phyloP scores from a whole-genome alignment of 1,284 basidiomycete species.

The Laetiporus sulphureus region DNA sequence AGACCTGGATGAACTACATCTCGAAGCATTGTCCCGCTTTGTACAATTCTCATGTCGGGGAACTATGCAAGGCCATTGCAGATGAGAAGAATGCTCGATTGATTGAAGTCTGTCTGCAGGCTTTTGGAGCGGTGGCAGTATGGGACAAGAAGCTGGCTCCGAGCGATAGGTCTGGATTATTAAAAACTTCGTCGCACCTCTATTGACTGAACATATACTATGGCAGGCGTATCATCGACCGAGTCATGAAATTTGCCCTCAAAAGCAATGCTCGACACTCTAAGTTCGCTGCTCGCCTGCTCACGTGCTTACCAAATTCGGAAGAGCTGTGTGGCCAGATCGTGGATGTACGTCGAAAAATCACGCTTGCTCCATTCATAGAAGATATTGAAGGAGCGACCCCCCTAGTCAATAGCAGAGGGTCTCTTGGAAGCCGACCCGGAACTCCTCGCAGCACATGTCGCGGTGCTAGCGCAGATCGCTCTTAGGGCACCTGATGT shows the following conservation, averaged over 20 bases:
- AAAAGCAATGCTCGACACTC: constrained; percentile 65
- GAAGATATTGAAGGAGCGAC: no score
- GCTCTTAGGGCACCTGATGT: constrained; percentile 62
- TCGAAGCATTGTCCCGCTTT: constrained; percentile 76
- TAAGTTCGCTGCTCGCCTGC: constrained; percentile 82
- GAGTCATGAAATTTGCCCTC: constrained; percentile 54
- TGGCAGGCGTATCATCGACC: constrained; percentile 58
- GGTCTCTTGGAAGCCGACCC: constrained; percentile 44
- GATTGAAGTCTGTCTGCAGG: constrained; percentile 70
- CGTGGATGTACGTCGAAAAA: constrained; percentile 60
- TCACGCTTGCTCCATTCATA: no score
- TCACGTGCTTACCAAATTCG: constrained; percentile 55
- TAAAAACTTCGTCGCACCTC: constrained; percentile 1
- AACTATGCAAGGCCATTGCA: constrained; percentile 66
- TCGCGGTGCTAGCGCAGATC: constrained; percentile 72
- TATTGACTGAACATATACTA: not conserved
- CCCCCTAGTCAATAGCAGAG: constrained; percentile 60
- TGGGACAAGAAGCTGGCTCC: constrained; percentile 52
- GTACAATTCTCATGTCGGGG: constrained; percentile 68
- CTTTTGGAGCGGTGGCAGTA: constrained; percentile 61
- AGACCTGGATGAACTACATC: constrained; percentile 51
- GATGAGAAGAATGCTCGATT: constrained; percentile 55
- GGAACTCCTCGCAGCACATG: constrained; percentile 56
- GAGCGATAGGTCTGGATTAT: constrained; percentile 58
- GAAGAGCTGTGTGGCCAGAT: constrained; percentile 46